Evolutionary conservation across 495 filamentous ascomycete genomes (phyloP).

Genomic region (Tricharina praecox): DNA sequence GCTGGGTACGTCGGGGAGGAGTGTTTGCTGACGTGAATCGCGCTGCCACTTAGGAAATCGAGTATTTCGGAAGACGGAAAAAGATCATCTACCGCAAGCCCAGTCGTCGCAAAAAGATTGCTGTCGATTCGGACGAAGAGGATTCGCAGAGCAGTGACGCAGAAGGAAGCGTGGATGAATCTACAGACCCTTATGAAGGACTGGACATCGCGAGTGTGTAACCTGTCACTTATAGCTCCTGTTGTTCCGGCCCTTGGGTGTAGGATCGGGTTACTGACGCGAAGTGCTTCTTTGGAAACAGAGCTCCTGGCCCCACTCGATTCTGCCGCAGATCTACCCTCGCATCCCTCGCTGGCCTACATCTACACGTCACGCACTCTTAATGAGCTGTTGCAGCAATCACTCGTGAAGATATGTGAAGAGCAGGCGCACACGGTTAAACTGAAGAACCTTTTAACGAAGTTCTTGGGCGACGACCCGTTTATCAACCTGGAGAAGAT

Average conservation of each 20-base stretch:
- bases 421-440: conserved; percentile 24
- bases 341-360: conserved; percentile 66
- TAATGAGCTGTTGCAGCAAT: conserved; percentile 56
- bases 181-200: conserved; percentile 68
- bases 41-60: conserved; percentile 69
- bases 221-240: neutral
- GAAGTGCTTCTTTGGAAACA: conserved; percentile 26
- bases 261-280: neutral
- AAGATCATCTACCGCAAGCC: conserved; percentile 68
- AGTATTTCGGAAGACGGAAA: conserved; percentile 69
- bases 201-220: conserved; percentile 62
- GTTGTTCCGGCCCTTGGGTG: neutral
- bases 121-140: conserved; percentile 44
- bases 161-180: conserved; percentile 47
- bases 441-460: conserved; percentile 25
- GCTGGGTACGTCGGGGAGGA: neutral
- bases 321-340: conserved; percentile 64
- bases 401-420: conserved; percentile 32
- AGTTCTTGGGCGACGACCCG: conserved; percentile 26
- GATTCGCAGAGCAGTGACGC: conserved; percentile 62
- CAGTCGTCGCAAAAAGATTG: conserved; percentile 40
- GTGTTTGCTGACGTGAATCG: too few relatives aligned
- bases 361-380: conserved; percentile 69
- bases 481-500: conserved; percentile 24
- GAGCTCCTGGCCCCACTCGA: conserved; percentile 78